Base-by-base conservation (phyloP, 2,329 filamentous ascomycete species). In the Juglanconis juglandina region DNA sequence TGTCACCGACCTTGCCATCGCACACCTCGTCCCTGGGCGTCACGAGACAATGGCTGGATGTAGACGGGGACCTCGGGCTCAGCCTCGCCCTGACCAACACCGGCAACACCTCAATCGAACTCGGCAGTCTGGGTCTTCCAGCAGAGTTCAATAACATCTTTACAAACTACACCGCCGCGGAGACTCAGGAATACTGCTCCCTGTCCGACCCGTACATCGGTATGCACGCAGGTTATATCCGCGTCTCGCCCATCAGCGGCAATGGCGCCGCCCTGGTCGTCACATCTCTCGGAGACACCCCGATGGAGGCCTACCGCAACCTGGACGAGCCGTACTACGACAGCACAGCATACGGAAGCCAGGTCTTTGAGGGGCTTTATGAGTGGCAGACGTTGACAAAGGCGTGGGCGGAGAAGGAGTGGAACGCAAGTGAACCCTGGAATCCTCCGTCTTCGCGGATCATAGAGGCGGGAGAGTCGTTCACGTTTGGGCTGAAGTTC, bases 111-210 rank as follows among this genome's bases (percentile, higher is more conserved):
- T 61, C 71, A 0, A 59, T 87, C 3, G 83, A 87, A 60, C 69
- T 87, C 5, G 84, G 84, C 1, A 79, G 79, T 52, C 73, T 87
- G 1, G 84, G 84, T 0, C 79, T 87, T 54, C 84, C 84, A 0
- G 77, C 82, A 24, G 82, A 85, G 67, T 84, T 86, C 72, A 87
- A 87, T 71, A 87, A 81, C 68, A 85, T 87, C 65, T 87, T 87
- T 66, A 84, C 78, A 11, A 74, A 75, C 49, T 77, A 82, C 8
- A 69, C 72, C 1, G 76, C 82, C 0, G 71, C 72, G 2, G 77
- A 83, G 6, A 84, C 79, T 6, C 77, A 80, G 56, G 69, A 72
- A 0, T 74, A 76, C 33, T 87, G 84, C 67, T 81, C 81, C 0
- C 74, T 87, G 3, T 76, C 81, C 0, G 84, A 87, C 59, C 84